Evolutionary conservation across 495 filamentous ascomycete species (phyloP), one percentile per base, ranked within the genome.

Genomic region (Tuber umbilicatum): DNA sequence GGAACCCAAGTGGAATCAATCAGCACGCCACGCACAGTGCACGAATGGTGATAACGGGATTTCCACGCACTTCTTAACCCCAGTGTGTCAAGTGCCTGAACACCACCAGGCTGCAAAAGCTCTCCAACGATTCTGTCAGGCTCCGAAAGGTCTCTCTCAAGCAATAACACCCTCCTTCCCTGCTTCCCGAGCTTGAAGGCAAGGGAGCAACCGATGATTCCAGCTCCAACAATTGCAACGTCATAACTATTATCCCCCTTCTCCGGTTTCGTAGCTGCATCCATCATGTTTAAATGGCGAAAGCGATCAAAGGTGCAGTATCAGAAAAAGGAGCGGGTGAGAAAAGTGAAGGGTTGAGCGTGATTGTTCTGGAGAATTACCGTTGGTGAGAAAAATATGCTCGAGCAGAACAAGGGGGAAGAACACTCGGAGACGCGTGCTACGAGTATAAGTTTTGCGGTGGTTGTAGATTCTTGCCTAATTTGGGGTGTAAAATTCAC

Each of bases 61-160:
- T 35, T 1, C 27, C 27, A 71, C 27, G 37, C 72, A 78, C 81
- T 80, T 68, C 83, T 83, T 71, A 99, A 84, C 10, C 96, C 96
- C 71, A 99, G 85, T 78, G 91, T 89, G 80, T 90, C 87, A 76
- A 99, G 86, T 31, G 96, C 94, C 67, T 86, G 84, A 55, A 97
- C 90, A 64, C 95, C 95, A 42, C 95, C 95, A 5, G 95, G 95
- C 83, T 99, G 95, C 81, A 99, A 85, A 74, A 99, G 84, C 85
- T 99, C 95, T 73, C 95, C 95, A 35, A 99, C 94, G 80, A 99
- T 99, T 73, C 95, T 90, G 85, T 98, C 93, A 19, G 95, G 95
- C 85, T 97, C 92, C 84, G 94, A 94, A 83, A 97, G 85, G 83
- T 91, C 94, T 77, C 87, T 86, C 84, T 99, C 95, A 35, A 99